Evolutionary conservation across 2,329 filamentous ascomycete genomes (phyloP).

Genomic region (Alternaria rosae): DNA sequence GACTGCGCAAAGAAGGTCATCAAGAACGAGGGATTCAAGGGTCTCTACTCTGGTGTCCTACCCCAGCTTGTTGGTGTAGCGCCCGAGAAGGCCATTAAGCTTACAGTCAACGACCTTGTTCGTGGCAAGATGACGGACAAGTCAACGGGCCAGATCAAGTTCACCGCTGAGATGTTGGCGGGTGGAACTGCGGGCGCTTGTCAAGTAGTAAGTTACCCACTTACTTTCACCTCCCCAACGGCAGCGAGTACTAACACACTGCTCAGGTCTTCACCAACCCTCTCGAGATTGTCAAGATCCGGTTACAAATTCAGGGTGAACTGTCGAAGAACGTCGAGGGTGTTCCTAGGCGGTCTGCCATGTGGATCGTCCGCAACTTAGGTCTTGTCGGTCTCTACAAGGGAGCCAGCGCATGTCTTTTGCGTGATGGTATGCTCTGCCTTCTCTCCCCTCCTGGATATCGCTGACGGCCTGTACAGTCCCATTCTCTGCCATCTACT

Average conservation of each 20-base stretch:
- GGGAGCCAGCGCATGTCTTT: conserved; percentile 89
- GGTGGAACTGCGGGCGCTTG: conserved; percentile 91
- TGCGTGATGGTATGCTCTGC: conserved; percentile 71
- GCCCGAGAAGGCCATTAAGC: conserved; percentile 99
- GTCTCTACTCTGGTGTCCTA: conserved; percentile 91
- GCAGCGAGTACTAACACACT: conserved; percentile 17
- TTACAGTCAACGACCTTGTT: conserved; percentile 96
- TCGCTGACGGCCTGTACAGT: conserved; percentile 57
- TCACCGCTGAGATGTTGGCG: conserved; percentile 78
- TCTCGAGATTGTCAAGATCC: conserved; percentile 98
- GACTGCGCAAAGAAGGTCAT: conserved; percentile 95
- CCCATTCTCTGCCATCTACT: conserved; percentile 98
- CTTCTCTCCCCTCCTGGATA: background rate
- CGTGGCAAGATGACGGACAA: conserved; percentile 77
- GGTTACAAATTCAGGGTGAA: conserved; percentile 96
- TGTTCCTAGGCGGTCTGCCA: conserved; percentile 85
- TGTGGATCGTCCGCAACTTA: conserved; percentile 97
- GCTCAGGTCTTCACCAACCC: conserved; percentile 91
- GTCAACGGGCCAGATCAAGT: conserved; percentile 74
- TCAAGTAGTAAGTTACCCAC: conserved; percentile 79
- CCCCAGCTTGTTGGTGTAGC: conserved; percentile 97
- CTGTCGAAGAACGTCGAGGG: conserved; percentile 86
- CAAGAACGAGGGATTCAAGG: conserved; percentile 86
- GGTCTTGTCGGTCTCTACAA: conserved; percentile 96
- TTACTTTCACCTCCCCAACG: background rate